Evolutionary conservation across 345 rosid genomes (phyloP), one percentile per base, ranked within the genome.

Genomic region (Stellera chamaejasme): DNA sequence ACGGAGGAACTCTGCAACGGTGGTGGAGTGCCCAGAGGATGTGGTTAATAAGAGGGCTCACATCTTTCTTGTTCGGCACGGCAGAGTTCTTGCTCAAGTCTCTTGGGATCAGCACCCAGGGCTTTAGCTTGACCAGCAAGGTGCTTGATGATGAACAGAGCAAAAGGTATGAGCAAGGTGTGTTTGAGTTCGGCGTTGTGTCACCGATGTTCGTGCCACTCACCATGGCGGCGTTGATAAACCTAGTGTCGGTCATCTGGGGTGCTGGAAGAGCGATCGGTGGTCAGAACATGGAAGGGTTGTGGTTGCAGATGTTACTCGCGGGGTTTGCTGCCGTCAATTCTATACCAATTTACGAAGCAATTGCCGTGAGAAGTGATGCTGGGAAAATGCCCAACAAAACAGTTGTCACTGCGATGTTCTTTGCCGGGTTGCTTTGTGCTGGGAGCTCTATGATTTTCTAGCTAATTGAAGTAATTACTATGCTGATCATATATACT

Each of bases 21-120:
- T 88, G 96, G 98, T 83, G 90, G 90, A 85, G 74, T 54, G 85
- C 77, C 59, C 93, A 75, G 55, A 74, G 93, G 49, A 76, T 81
- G 45, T 86, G 81, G 82, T 23, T 62, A 51, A 60, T 91, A 28
- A 76, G 72, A 49, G 83, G 90, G 7, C 7, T 76, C 1, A 56
- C 92, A 16, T 57, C 87, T 50, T 61, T 5, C 57, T 23, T 72
- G 0, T 78, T 78, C 44, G 83, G 84, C 6, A 13, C 53, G 10
- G 10, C 64, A 10, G 85, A 84, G 67, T 85, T 51, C 73, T 9
- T 62, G 0, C 82, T 81, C 49, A 76, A 74, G 56, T 56, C 54
- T 55, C 47, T 80, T 3, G 87, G 85, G 47, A 47, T 88, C 12
- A 66, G 84, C 12, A 15, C 75, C 0, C 66, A 48, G 0, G 85